Evolutionary conservation across 2,329 filamentous ascomycete species (phyloP).

Genomic region (Ceratocystis alfenasii): DNA sequence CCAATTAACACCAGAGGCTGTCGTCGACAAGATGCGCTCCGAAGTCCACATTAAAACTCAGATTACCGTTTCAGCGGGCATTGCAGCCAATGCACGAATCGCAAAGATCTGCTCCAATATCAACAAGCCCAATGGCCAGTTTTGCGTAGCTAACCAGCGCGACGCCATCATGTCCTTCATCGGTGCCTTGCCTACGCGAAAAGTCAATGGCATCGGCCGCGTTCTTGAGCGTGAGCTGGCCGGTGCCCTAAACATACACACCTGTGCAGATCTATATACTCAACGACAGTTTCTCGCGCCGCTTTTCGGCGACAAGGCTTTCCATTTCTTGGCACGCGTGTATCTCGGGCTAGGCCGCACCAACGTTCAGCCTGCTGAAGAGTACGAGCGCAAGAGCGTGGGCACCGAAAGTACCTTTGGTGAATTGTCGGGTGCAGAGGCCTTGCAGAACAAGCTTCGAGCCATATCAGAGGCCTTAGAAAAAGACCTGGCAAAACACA

Average conservation of each 20-base stretch:
- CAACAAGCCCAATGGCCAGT: constrained; percentile 96
- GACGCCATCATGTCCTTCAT: constrained; percentile 74
- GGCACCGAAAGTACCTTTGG: constrained; percentile 87
- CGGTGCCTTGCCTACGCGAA: constrained; percentile 67
- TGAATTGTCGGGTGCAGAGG: constrained; percentile 57
- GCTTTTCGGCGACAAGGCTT: constrained; percentile 86
- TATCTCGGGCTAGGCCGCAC: constrained; percentile 82
- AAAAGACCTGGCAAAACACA: constrained; percentile 64
- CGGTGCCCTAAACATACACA: constrained; percentile 70
- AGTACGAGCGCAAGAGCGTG: constrained; percentile 84
- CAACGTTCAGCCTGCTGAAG: constrained; percentile 70
- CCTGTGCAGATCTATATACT: constrained; percentile 74
- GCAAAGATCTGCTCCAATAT: constrained; percentile 93
- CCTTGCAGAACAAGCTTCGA: constrained; percentile 66
- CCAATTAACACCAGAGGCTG: constrained; percentile 56
- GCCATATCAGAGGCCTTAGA: constrained; percentile 75
- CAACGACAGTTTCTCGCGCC: constrained; percentile 60
- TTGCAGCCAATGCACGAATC: constrained; percentile 82
- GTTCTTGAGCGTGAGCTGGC: constrained; percentile 86
- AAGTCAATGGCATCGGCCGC: constrained; percentile 88
- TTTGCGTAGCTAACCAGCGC: constrained; percentile 59
- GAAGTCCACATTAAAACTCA: constrained; percentile 65
- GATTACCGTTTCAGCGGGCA: constrained; percentile 86
- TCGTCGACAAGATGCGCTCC: constrained; percentile 62
- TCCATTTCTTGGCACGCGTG: constrained; percentile 70